phyloP scores from a whole-genome alignment of 768 basidiomycete genomes.

The Tulasnella sp. region DNA sequence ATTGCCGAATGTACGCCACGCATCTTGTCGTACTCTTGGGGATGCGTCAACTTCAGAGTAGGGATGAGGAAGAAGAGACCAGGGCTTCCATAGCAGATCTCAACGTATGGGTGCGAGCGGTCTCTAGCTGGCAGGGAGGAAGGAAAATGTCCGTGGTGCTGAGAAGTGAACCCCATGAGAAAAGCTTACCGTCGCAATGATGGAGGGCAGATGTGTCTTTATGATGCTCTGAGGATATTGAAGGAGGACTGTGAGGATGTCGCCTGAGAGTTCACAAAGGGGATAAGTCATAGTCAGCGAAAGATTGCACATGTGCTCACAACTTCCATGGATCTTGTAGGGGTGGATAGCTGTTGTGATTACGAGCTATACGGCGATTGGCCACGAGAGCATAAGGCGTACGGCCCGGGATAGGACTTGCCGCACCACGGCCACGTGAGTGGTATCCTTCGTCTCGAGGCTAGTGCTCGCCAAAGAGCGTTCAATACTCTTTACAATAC shows the following conservation, averaged over 20 bases:
- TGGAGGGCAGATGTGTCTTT: not conserved
- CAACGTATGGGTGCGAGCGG: slow-evolving; percentile 11
- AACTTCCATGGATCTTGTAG: slow-evolving; percentile 11
- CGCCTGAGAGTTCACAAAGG: not conserved
- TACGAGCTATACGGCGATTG: too few relatives aligned
- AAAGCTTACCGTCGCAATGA: slow-evolving; percentile 1
- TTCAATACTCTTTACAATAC: not conserved
- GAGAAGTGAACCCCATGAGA: not conserved
- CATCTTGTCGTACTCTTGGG: not conserved
- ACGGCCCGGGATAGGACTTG: slow-evolving; percentile 15
- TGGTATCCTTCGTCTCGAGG: not conserved
- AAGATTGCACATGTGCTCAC: too few relatives aligned
- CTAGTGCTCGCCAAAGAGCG: not conserved
- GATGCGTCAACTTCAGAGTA: slow-evolving; percentile 7
- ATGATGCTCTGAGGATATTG: slow-evolving; percentile 13
- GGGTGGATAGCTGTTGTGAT: not conserved
- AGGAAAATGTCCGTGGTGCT: slow-evolving; percentile 15
- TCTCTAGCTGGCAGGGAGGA: slow-evolving; percentile 14
- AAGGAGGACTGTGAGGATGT: slow-evolving; percentile 14
- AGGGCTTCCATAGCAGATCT: slow-evolving; percentile 17
- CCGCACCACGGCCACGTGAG: slow-evolving; percentile 13
- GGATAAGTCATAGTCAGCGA: too few relatives aligned
- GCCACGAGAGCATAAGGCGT: not conserved
- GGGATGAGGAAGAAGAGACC: slow-evolving; percentile 10
- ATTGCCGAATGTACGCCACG: not conserved